Evolutionary conservation across 2,329 filamentous ascomycete species (phyloP).

Genomic region (Triangularia setosa): DNA sequence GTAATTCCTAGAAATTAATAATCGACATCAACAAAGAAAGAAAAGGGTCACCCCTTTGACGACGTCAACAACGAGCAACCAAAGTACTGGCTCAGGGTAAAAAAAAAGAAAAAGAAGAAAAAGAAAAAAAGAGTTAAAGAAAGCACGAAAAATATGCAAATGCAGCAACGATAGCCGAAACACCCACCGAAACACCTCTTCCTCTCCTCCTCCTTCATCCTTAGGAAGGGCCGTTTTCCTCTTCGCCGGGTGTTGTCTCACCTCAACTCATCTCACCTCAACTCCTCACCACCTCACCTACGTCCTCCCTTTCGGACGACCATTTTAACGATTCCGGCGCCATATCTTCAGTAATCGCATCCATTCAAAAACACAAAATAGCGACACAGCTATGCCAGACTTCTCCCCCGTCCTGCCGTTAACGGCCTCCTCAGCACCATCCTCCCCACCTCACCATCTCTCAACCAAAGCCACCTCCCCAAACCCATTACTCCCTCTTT

Average conservation of each 20-base stretch:
- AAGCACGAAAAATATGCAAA: constrained; percentile 16
- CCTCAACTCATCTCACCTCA: background rate
- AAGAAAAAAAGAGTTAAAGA: background rate
- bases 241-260: background rate
- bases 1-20: background rate
- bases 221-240: background rate
- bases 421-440: background rate
- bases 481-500: constrained; percentile 16
- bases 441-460: background rate
- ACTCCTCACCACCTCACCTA: constrained; percentile 19
- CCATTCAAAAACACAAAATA: background rate
- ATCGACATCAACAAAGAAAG: background rate
- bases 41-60: background rate
- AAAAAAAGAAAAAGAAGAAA: background rate
- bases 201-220: background rate
- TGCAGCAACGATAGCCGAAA: constrained; percentile 21
- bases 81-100: background rate
- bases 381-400: background rate
- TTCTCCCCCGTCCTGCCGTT: background rate
- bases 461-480: background rate
- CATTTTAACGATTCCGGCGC: background rate
- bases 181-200: background rate
- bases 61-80: background rate
- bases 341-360: background rate
- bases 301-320: constrained; percentile 25